Conservation (phyloP, 2,329 filamentous ascomycete genomes). For the Penicillium sp. region DNA sequence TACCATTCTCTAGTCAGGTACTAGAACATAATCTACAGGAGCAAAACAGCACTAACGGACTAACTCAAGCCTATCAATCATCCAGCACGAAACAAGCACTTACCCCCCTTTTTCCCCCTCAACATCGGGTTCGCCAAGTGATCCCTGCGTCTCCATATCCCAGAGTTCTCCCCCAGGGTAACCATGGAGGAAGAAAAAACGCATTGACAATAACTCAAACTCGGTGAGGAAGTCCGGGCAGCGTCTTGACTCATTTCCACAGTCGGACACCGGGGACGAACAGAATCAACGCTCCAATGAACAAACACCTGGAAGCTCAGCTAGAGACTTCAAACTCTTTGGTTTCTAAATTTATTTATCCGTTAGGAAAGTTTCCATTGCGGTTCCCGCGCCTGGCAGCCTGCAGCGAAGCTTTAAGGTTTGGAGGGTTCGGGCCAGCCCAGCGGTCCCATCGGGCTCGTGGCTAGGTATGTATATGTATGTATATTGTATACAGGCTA, state of each 20-base stretch:
- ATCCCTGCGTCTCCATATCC: constrained; percentile 21
- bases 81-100: not conserved
- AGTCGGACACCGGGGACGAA: not conserved
- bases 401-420: constrained; percentile 21
- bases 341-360: not conserved
- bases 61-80: not conserved
- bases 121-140: constrained; percentile 26
- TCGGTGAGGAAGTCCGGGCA: not conserved
- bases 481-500: not conserved
- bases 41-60: not conserved
- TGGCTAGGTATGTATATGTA: not conserved
- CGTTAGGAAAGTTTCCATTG: constrained; percentile 12
- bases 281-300: not conserved
- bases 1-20: not conserved
- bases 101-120: constrained; percentile 6
- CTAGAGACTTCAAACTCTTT: not conserved
- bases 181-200: constrained; percentile 17
- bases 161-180: constrained; percentile 23
- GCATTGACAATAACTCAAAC: not conserved
- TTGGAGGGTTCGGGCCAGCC: constrained; percentile 18
- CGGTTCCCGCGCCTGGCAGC: constrained; percentile 22
- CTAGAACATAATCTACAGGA: constrained; percentile 1
- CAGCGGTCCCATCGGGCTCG: constrained; percentile 5
- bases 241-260: not conserved
- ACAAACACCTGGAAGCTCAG: not conserved